Evolutionary conservation across 192 early-diverging fungal genomes (phyloP).

Genomic region (Podila epigama): DNA sequence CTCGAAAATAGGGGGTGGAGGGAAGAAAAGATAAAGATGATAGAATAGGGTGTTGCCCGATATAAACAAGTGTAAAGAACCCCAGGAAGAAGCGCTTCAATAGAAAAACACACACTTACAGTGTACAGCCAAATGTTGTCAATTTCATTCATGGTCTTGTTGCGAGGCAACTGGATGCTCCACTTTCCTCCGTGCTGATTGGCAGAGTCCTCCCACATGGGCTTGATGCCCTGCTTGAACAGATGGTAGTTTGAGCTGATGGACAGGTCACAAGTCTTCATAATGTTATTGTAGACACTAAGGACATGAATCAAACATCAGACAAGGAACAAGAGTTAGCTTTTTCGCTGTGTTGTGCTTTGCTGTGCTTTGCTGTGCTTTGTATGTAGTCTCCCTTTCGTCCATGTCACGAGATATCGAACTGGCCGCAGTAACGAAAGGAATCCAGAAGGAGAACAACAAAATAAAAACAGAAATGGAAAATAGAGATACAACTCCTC

Average conservation of each 20-base stretch:
- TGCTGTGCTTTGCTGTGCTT: not conserved
- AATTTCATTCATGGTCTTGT: conserved; percentile 74
- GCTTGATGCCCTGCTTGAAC: conserved; percentile 91
- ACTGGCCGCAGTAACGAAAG: conserved; percentile 14
- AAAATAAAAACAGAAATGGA: conserved; percentile 1
- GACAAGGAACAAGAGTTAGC: not conserved
- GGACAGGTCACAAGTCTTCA: conserved; percentile 74
- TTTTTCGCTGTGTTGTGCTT: conserved; percentile 7
- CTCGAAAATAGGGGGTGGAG: no score
- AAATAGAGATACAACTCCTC: not conserved
- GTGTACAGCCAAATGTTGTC: conserved; percentile 89
- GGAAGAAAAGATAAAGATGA: no score
- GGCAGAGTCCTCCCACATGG: conserved; percentile 93
- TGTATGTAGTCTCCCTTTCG: not conserved
- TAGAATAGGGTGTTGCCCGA: no score
- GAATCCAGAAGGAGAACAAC: not conserved
- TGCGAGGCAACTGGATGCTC: conserved; percentile 76
- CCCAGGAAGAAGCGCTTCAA: no score
- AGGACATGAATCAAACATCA: conserved; percentile 2
- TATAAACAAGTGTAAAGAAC: no score
- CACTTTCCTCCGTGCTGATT: conserved; percentile 95
- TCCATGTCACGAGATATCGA: conserved; percentile 9
- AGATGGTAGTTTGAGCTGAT: conserved; percentile 91
- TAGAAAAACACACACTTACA: conserved; percentile 47
- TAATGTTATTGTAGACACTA: conserved; percentile 84